Base-by-base conservation (phyloP, 495 filamentous ascomycete genomes). In the Aspergillus sparsus region DNA sequence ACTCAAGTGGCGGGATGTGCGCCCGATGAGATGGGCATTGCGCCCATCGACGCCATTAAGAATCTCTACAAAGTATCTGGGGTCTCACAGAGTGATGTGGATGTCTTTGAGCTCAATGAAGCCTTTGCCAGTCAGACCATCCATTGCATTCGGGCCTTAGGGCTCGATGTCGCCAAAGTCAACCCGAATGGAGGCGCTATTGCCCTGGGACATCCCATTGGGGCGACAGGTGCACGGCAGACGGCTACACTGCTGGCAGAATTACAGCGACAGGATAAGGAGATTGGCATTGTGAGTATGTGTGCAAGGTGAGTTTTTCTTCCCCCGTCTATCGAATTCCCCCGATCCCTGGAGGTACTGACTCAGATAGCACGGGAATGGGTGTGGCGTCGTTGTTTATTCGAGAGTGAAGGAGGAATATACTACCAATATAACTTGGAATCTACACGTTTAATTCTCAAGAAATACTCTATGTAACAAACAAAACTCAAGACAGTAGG, bases 21-120 rank as follows among this genome's bases (percentile, higher is more conserved):
- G 0, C 92, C 92, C 0, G 80, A 92, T 49, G 92, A 95, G 74
- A 96, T 96, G 92, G 92, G 92, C 56, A 93, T 96, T 59, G 90
- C 90, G 31, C 92, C 92, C 12, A 85, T 89, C 21, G 79, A 92
- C 52, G 92, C 90, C 53, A 92, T 96, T 64, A 90, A 88, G 51
- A 94, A 93, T 79, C 79, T 96, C 16, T 81, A 93, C 49, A 74
- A 74, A 62, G 86, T 92, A 74, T 82, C 82, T 78, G 82, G 83
- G 60, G 70, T 96, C 63, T 79, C 79, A 6, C 73, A 92, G 12
- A 78, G 85, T 50, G 92, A 96, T 57, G 78, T 89, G 51, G 92
- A 94, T 64, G 76, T 96, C 12, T 80, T 93, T 58, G 92, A 96
- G 79, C 71, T 96, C 66, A 96, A 96, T 72, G 92, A 96, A 81